A percentile compares a stretch with the other conserved stretches of the same genome.
phyloP scores from a whole-genome alignment of 768 basidiomycete genomes.

The Scleroderma bovista region DNA sequence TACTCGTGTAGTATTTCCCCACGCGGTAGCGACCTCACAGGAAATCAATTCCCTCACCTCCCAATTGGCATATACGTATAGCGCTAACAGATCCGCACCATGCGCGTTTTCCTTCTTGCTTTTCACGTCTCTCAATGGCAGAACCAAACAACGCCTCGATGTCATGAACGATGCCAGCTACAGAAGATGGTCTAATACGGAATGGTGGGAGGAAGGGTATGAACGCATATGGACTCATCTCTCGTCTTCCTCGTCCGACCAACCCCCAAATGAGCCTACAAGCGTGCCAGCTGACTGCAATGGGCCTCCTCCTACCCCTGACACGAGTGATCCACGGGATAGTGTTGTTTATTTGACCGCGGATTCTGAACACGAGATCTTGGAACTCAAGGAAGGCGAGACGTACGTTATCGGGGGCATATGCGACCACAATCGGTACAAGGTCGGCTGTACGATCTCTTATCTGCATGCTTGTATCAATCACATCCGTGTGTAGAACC shows the following conservation, averaged over 20 bases:
- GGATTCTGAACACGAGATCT: slow-evolving; percentile 82
- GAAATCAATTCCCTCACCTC: slow-evolving; percentile 87
- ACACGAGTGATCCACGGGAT: slow-evolving; percentile 31
- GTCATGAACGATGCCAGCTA: slow-evolving; percentile 60
- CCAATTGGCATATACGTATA: slow-evolving; percentile 90
- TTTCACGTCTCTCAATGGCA: slow-evolving; percentile 76
- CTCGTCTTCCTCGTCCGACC: neutral
- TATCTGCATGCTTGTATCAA: slow-evolving; percentile 5
- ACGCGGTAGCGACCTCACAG: slow-evolving; percentile 36
- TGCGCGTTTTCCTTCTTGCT: slow-evolving; percentile 68
- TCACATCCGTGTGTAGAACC: slow-evolving; percentile 47
- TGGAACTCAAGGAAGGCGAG: slow-evolving; percentile 76
- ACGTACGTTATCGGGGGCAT: slow-evolving; percentile 96
- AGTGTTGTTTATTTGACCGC: slow-evolving; percentile 90
- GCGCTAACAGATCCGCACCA: slow-evolving; percentile 70
- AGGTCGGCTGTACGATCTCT: slow-evolving; percentile 40
- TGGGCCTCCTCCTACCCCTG: slow-evolving; percentile 2
- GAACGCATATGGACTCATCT: slow-evolving; percentile 55
- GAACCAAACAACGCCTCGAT: slow-evolving; percentile 61
- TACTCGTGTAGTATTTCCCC: slow-evolving; percentile 6
- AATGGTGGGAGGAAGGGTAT: slow-evolving; percentile 81
- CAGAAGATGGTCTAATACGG: slow-evolving; percentile 72
- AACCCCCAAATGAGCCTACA: slow-evolving; percentile 2
- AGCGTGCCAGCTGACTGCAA: neutral
- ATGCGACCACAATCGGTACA: slow-evolving; percentile 94